Base-by-base conservation (phyloP, 2,329 filamentous ascomycete species). In the Zopfia rhizophila region DNA sequence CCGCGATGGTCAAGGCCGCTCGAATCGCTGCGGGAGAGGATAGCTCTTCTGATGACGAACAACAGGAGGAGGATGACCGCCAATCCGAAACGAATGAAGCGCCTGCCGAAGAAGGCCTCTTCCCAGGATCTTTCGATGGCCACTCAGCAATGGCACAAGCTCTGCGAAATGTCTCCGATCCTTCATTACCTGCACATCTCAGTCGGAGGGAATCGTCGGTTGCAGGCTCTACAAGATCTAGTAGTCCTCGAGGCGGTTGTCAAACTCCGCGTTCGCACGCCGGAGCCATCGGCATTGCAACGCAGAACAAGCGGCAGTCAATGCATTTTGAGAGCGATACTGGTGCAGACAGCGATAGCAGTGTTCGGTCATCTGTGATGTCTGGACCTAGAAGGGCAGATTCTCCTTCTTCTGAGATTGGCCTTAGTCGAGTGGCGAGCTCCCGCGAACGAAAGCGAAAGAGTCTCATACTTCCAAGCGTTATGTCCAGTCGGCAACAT, bases 361-460 rank as follows among this genome's bases (percentile, higher is more conserved):
- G 92, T 68, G 81, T 91, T 41, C 84, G 89, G 30, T 97, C 93
- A 1, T 95, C 91, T 0, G 77, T 88, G 3, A 77, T 90, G 37
- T 88, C 90, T 3, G 82, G 85, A 8, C 84, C 84, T 8, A 78
- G 85, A 32, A 82, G 91, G 53, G 92, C 90, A 1, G 92, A 97
- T 51, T 99, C 94, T 1, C 94, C 94, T 2, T 88, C 90, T 14
- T 95, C 91, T 4, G 94, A 97, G 50, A 85, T 92, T 62, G 86
- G 89, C 39, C 76, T 96, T 16, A 83, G 87, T 51, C 83, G 90
- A 47, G 86, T 90, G 35, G 85, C 89, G 22, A 93, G 89, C 66
- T 87, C 89, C 29, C 83, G 89, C 46, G 91, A 95, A 55, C 86
- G 90, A 51, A 92, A 97, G 56, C 86, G 94, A 32, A 86, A 89